These are phyloP conservation scores for Cinnamomum chago DNA, from an alignment of 164 flowering plant genomes.

Conservation along the genomic window DNA sequence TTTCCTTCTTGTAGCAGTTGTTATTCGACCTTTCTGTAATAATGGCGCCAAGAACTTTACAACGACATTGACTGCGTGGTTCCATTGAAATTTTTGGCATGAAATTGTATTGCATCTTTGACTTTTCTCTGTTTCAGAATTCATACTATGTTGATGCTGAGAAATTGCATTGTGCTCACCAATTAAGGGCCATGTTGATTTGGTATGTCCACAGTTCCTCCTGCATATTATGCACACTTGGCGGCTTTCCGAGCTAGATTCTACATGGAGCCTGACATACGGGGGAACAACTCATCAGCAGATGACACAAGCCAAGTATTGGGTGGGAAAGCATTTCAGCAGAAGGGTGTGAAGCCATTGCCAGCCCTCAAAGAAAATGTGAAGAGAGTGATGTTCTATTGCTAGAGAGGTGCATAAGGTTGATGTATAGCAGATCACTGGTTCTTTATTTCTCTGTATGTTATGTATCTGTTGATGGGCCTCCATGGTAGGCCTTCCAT, in stretches of 20 bases:
- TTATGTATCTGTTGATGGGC: background rate
- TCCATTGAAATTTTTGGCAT: no score
- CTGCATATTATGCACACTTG: slow-evolving; percentile 91
- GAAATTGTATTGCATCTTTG: background rate
- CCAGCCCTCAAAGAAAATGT: slow-evolving; percentile 93
- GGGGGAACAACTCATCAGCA: slow-evolving; percentile 46
- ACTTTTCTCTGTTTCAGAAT: background rate
- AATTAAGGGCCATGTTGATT: background rate
- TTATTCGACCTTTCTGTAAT: no score
- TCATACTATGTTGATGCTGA: background rate
- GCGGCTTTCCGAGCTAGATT: slow-evolving; percentile 96
- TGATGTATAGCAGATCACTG: background rate
- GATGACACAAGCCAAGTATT: slow-evolving; percentile 22
- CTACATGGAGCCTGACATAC: slow-evolving; percentile 81
- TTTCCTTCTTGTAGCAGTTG: no score
- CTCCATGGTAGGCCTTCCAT: background rate
- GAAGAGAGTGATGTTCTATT: slow-evolving; percentile 91
- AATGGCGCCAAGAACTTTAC: no score
- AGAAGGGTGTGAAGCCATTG: slow-evolving; percentile 47
- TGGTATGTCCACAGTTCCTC: slow-evolving; percentile 61
- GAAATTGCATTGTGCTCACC: background rate
- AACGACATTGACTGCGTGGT: no score
- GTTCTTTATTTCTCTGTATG: background rate
- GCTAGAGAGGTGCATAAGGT: slow-evolving; percentile 27
- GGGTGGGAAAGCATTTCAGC: slow-evolving; percentile 14